These are phyloP conservation scores for Plectosphaerella cucumerina DNA, from an alignment of 2,329 filamentous ascomycete genomes.

Conservation along the genomic window DNA sequence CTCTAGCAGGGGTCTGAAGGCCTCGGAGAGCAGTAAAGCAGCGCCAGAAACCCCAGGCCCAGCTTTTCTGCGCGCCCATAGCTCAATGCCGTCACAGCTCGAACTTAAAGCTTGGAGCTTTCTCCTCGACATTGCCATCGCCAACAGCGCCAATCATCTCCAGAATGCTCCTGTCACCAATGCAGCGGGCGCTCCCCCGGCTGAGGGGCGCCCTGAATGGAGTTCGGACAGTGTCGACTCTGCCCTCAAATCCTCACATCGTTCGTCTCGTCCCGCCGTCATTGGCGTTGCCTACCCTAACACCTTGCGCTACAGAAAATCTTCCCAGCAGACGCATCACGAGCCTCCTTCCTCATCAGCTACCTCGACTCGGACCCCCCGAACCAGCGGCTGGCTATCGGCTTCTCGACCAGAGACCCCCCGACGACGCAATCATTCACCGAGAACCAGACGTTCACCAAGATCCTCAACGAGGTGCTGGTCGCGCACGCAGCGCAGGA, in stretches of 20 bases:
- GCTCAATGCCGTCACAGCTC: not conserved
- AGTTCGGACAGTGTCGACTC: constrained; percentile 36
- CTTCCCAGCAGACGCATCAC: constrained; percentile 42
- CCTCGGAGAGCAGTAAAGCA: not conserved
- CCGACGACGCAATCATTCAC: constrained; percentile 57
- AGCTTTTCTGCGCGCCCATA: too few relatives aligned
- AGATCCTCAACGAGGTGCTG: constrained; percentile 55
- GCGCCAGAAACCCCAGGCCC: too few relatives aligned
- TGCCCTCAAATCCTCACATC: constrained; percentile 49
- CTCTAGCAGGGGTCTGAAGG: too few relatives aligned
- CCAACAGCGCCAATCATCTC: not conserved
- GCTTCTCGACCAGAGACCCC: constrained; percentile 53
- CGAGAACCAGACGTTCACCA: constrained; percentile 56
- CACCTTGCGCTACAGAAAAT: constrained; percentile 47
- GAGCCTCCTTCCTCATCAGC: constrained; percentile 50
- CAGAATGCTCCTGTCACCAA: constrained; percentile 16
- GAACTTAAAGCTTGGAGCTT: not conserved
- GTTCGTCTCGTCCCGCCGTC: constrained; percentile 31
- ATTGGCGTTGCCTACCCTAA: not conserved
- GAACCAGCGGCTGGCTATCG: constrained; percentile 49
- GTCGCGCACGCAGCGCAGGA: constrained; percentile 52
- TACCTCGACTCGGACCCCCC: constrained; percentile 57
- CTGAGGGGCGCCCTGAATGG: constrained; percentile 3
- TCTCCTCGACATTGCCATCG: not conserved
- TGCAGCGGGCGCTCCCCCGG: constrained; percentile 17